These are phyloP conservation scores for Alternaria burnsii DNA, from an alignment of 2,329 filamentous ascomycete species.

Conservation along the genomic window DNA sequence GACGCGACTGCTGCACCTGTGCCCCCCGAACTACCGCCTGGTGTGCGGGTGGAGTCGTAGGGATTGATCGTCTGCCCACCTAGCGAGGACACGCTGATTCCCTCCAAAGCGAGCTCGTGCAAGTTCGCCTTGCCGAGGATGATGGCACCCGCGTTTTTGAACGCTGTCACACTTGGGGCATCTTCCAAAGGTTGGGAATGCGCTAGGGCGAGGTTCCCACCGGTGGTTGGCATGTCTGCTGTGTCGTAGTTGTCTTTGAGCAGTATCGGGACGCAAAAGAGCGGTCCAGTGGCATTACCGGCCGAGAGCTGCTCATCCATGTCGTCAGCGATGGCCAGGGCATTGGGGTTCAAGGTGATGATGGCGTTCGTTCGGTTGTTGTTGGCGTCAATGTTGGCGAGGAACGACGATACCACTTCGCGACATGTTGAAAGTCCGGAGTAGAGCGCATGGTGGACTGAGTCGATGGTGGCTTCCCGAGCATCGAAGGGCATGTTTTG, in stretches of 20 bases:
- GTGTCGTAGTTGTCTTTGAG: constrained; percentile 73
- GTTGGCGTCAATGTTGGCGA: constrained; percentile 65
- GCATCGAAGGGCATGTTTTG: constrained; percentile 58
- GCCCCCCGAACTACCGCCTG: constrained; percentile 70
- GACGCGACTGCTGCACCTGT: constrained; percentile 68
- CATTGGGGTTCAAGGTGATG: constrained; percentile 61
- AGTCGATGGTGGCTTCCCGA: constrained; percentile 66
- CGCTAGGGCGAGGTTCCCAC: constrained; percentile 61
- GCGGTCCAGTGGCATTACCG: constrained; percentile 59
- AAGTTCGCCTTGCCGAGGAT: constrained; percentile 67
- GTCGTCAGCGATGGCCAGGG: constrained; percentile 58
- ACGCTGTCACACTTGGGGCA: constrained; percentile 59
- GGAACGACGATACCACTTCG: constrained; percentile 63
- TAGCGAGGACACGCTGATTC: constrained; percentile 68
- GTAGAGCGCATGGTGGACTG: constrained; percentile 65
- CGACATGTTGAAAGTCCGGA: constrained; percentile 63
- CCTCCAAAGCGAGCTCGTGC: constrained; percentile 71
- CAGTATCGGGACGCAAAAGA: constrained; percentile 70
- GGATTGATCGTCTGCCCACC: constrained; percentile 73
- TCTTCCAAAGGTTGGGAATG: constrained; percentile 59
- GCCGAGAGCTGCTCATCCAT: constrained; percentile 58
- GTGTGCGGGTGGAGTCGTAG: constrained; percentile 71
- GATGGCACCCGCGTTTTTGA: constrained; percentile 62
- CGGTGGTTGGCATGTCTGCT: constrained; percentile 65
- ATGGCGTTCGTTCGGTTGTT: constrained; percentile 68